Evolutionary conservation across 2,329 filamentous ascomycete species (phyloP).

Genomic region (Calycina herbarum): DNA sequence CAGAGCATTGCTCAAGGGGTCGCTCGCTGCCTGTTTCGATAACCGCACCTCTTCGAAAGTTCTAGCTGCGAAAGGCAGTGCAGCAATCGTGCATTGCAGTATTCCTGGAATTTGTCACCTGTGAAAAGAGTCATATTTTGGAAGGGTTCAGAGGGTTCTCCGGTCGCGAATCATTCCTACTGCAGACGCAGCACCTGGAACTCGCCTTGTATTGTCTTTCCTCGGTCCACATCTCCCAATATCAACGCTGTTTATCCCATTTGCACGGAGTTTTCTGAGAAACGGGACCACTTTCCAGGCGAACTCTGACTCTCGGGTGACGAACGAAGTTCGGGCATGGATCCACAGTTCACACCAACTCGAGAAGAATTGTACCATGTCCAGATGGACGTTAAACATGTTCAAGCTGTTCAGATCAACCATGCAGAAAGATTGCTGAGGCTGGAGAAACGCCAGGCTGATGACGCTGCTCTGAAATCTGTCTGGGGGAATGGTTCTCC

Average conservation of each 20-base stretch:
- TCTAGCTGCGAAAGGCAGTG: conserved; percentile 1
- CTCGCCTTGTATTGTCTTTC: background rate
- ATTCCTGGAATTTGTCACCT: background rate
- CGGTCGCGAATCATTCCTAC: background rate
- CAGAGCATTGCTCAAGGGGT: conserved; percentile 20
- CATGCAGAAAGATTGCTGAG: conserved; percentile 62
- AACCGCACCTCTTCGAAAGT: background rate
- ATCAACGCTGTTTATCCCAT: background rate
- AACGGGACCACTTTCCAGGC: background rate
- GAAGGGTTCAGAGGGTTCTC: background rate
- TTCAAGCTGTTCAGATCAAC: conserved; percentile 61
- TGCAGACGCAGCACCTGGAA: background rate
- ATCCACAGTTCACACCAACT: conserved; percentile 58
- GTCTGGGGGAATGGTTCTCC: conserved; percentile 91
- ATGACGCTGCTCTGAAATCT: conserved; percentile 72
- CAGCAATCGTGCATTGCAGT: background rate
- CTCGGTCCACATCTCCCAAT: background rate
- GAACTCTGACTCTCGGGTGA: background rate
- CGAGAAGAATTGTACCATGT: conserved; percentile 67
- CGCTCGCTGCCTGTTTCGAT: conserved; percentile 18
- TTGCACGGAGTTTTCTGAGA: background rate
- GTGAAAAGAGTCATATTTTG: background rate
- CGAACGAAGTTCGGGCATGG: conserved; percentile 51
- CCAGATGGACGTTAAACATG: conserved; percentile 70
- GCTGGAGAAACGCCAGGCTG: conserved; percentile 66